Evolutionary conservation across 805 yeast genomes (phyloP).

Genomic region (Wickerhamiella brachini): DNA sequence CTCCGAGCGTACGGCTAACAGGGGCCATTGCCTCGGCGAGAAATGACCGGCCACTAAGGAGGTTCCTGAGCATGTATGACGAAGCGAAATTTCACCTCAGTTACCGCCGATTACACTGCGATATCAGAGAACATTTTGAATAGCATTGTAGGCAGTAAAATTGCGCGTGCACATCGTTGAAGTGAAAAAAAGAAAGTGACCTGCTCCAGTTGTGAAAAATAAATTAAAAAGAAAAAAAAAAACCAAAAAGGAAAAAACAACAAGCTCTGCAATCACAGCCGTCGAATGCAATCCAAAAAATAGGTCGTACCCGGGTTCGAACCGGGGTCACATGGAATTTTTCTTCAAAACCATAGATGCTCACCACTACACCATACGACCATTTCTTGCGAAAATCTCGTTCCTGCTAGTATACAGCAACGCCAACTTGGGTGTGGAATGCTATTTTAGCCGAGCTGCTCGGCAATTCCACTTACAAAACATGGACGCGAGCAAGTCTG

Average conservation of each 20-base stretch:
- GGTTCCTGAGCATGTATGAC: slow-evolving; percentile 1
- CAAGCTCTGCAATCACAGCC: no score
- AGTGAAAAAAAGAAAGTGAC: no score
- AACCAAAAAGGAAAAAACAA: no score
- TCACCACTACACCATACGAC: slow-evolving; percentile 12
- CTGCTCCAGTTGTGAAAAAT: no score
- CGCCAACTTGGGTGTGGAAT: neutral
- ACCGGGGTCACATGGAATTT: slow-evolving; percentile 13
- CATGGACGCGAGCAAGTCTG: neutral
- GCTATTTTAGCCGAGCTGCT: neutral
- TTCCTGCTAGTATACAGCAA: neutral
- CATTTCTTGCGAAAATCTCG: neutral
- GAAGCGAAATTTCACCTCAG: neutral
- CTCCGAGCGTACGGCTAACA: neutral
- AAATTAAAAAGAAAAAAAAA: no score
- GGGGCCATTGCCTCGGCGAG: slow-evolving; percentile 2
- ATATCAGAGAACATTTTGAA: no score
- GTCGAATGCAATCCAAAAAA: no score
- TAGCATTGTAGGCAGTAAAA: no score
- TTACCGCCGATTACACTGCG: no score
- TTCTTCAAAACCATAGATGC: slow-evolving; percentile 8
- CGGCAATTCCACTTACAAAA: neutral
- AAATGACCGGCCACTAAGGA: neutral
- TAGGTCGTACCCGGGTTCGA: slow-evolving; percentile 18
- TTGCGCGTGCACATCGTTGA: no score